Conservation (phyloP, 1,284 basidiomycete species). For the Rhodotorula sp. region DNA sequence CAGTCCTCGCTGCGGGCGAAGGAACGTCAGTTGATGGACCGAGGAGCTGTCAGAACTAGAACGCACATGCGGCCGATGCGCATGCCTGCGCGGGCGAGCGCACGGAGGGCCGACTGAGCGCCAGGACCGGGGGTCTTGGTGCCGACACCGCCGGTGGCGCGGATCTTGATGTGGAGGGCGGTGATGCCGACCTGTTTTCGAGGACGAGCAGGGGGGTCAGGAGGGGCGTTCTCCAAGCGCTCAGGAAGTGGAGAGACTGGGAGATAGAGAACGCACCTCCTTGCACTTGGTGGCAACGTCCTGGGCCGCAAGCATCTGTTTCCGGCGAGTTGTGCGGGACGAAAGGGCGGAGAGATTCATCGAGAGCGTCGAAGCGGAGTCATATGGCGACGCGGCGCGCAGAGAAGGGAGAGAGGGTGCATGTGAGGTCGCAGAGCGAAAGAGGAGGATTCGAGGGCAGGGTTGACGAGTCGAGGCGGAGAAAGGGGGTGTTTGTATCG, state of each 20-base stretch:
- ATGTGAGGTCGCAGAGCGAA: no score
- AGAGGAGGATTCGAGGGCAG: no score
- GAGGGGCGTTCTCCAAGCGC: neutral
- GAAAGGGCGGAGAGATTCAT: no score
- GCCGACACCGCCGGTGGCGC: constrained; percentile 96
- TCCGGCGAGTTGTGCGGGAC: neutral
- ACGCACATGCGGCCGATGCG: constrained; percentile 96
- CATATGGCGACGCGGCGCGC: no score
- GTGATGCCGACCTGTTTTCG: constrained; percentile 98
- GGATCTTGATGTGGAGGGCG: constrained; percentile 95
- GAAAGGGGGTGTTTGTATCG: no score
- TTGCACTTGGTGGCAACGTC: constrained; percentile 9
- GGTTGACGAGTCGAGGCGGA: no score
- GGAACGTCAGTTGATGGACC: neutral
- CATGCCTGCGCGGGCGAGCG: constrained; percentile 98
- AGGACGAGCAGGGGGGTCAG: neutral
- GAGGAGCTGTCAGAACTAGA: no score
- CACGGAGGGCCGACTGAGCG: constrained; percentile 96
- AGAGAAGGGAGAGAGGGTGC: no score
- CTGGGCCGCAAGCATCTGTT: constrained; percentile 14
- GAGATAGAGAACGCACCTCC: neutral
- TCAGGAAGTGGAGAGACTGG: neutral
- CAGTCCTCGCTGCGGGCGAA: constrained; percentile 57
- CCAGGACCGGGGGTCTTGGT: constrained; percentile 99
- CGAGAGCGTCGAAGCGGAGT: no score